A percentile compares a stretch with the other conserved stretches of the same genome.
Evolutionary conservation across 1,284 basidiomycete genomes (phyloP).

Genomic region (Malassezia obtusa): DNA sequence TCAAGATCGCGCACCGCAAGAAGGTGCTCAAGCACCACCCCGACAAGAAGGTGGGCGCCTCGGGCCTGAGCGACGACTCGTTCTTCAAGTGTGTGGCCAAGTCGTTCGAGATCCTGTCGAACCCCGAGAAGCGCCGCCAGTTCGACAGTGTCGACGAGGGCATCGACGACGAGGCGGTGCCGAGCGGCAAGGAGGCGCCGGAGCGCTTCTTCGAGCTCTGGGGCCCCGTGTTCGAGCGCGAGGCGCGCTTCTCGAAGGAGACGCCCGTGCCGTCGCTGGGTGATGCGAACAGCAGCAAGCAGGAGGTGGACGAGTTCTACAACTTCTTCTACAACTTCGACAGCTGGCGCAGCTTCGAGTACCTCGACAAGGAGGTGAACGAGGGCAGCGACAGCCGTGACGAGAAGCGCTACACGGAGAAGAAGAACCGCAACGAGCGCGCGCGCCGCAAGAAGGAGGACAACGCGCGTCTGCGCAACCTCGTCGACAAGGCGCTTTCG

Average conservation of each 20-base stretch:
- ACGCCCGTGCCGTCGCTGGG: conserved; percentile 82
- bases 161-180: conserved; percentile 58
- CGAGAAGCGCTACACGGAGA: conserved; percentile 96
- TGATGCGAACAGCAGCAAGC: conserved; percentile 62
- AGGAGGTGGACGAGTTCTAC: conserved; percentile 84
- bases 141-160: conserved; percentile 93
- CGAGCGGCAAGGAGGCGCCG: conserved; percentile 50
- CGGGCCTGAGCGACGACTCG: conserved; percentile 71
- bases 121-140: conserved; percentile 78
- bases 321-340: conserved; percentile 99
- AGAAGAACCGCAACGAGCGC: conserved; percentile 98
- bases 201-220: conserved; percentile 59
- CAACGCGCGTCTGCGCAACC: conserved; percentile 71
- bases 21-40: conserved; percentile 99
- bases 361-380: conserved; percentile 95
- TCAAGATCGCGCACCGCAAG: conserved; percentile 95
- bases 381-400: conserved; percentile 95
- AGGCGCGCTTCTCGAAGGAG: conserved; percentile 77
- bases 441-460: conserved; percentile 96
- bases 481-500: conserved; percentile 78
- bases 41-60: conserved; percentile 80
- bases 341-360: conserved; percentile 95
- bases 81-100: conserved; percentile 99
- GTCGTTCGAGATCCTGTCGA: conserved; percentile 79
- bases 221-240: conserved; percentile 74